A percentile compares a stretch with the other conserved stretches of the same genome.
Evolutionary conservation across 805 yeast genomes (phyloP).

Genomic region (Wickerhamiella hasegawae): DNA sequence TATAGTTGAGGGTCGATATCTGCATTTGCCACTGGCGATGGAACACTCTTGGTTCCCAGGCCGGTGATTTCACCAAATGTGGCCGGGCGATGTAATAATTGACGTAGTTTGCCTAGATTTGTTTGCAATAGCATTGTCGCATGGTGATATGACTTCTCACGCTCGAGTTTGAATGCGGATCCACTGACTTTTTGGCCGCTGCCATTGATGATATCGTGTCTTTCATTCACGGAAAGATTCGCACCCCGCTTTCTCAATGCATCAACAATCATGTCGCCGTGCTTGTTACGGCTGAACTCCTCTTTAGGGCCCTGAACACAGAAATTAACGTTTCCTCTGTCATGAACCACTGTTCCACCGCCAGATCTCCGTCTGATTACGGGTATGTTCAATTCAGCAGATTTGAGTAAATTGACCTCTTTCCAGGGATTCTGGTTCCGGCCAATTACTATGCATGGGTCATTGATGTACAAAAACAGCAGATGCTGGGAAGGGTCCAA

Average conservation of each 20-base stretch:
- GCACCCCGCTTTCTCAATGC: slow-evolving; percentile 19
- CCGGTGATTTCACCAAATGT: slow-evolving; percentile 28
- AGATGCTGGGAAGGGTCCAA: slow-evolving; percentile 27
- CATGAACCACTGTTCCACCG: slow-evolving; percentile 97
- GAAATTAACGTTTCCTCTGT: slow-evolving; percentile 73
- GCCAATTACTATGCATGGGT: slow-evolving; percentile 84
- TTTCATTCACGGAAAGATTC: slow-evolving; percentile 37
- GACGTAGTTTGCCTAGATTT: slow-evolving; percentile 39
- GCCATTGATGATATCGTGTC: slow-evolving; percentile 64
- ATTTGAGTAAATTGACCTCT: slow-evolving; percentile 51
- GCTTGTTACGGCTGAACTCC: slow-evolving; percentile 41
- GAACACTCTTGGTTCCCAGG: slow-evolving; percentile 57
- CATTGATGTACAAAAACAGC: slow-evolving; percentile 56
- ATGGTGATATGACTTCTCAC: slow-evolving; percentile 78
- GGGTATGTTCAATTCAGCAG: slow-evolving; percentile 39
- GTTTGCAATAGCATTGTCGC: slow-evolving; percentile 83
- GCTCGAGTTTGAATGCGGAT: slow-evolving; percentile 75
- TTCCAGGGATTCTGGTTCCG: slow-evolving; percentile 93
- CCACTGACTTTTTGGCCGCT: slow-evolving; percentile 58
- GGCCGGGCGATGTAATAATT: slow-evolving; percentile 35
- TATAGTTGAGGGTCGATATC: slow-evolving; percentile 32
- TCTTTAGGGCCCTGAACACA: slow-evolving; percentile 58
- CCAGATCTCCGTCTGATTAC: slow-evolving; percentile 71
- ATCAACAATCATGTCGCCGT: slow-evolving; percentile 32
- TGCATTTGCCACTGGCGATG: slow-evolving; percentile 62